Base-by-base conservation (phyloP, 257 asterid species). In the Ocimum tenuiflorum region DNA sequence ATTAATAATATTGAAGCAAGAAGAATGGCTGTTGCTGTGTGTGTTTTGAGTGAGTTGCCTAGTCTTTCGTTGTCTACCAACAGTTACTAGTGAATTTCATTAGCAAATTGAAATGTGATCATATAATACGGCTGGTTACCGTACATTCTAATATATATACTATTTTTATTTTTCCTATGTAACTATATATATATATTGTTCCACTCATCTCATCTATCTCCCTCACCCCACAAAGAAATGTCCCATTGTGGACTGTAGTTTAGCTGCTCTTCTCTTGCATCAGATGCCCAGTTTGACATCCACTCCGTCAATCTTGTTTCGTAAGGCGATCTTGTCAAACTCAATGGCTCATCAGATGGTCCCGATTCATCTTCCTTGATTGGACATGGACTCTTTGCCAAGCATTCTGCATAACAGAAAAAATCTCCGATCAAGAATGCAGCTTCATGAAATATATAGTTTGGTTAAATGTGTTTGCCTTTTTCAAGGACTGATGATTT, bases 141-240 rank as follows among this genome's bases (percentile, higher is more conserved):
- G 31, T 27, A 27, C 31, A 27, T 1, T 27, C 31, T 27, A 4
- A 27, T 27, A 27, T 4, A 27, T 4, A 27, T 27, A 27, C 31
- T 27, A 27, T 27, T 27, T 1, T 27, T 27, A 4, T 27, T 4
- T 27, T 27, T 27, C 4, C 4, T 27, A 1, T 4, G 31, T 4
- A 27, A 27, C 31, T 27, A 27, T 27, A 1, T 27, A 27, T n/a
- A n/a, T n/a, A n/a, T n/a, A n/a, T n/a, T n/a, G n/a, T n/a, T n/a
- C n/a, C n/a, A n/a, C n/a, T n/a, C n/a, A n/a, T n/a, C n/a, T 27
- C 31, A 4, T 42, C 47, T 69, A 15, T 73, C 19, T 47, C 76
- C 79, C 35, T 71, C 77, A 53, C 60, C 77, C 82, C 82, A 78
- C 18, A 78, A 58, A 35, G 79, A 60, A 29, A 65, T 19, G 47